Percentiles rank a stretch among this genome's conserved stretches.
These are phyloP conservation scores for Bruguiera gymnorhiza DNA, from an alignment of 345 rosid genomes.

Conservation along the genomic window DNA sequence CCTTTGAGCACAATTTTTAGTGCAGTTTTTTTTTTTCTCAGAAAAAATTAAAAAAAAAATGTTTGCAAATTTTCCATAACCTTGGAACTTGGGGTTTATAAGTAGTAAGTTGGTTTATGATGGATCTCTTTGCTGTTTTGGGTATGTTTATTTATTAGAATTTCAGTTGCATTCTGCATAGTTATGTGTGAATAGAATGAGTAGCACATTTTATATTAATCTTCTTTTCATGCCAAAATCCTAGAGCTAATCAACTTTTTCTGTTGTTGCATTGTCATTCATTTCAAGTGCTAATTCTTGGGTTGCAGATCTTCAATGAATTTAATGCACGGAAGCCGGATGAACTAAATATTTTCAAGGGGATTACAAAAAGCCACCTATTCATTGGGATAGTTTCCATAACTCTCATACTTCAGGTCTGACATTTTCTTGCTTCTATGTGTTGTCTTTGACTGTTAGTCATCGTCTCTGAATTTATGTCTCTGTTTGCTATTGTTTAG, in stretches of 20 bases:
- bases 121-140: no score
- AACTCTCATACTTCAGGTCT: conserved; percentile 34
- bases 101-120: no score
- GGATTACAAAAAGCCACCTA: conserved; percentile 25
- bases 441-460: background rate
- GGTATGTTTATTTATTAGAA: no score
- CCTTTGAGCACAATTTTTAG: background rate
- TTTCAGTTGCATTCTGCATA: no score
- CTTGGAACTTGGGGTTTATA: no score
- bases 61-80: no score
- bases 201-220: no score
- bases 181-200: no score
- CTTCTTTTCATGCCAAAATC: no score
- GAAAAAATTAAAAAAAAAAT: no score
- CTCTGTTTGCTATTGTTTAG: conserved; percentile 4
- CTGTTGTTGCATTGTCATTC: background rate
- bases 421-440: background rate
- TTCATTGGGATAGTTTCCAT: conserved; percentile 24
- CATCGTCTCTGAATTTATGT: background rate
- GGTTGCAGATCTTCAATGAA: conserved; percentile 32
- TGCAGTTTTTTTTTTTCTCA: no score
- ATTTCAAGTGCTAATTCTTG: background rate
- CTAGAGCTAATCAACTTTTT: background rate
- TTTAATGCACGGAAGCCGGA: conserved; percentile 35
- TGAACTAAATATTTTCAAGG: conserved; percentile 25